These are phyloP conservation scores for Ganoderma meredithae DNA, from an alignment of 1,284 basidiomycete species.

Conservation along the genomic window DNA sequence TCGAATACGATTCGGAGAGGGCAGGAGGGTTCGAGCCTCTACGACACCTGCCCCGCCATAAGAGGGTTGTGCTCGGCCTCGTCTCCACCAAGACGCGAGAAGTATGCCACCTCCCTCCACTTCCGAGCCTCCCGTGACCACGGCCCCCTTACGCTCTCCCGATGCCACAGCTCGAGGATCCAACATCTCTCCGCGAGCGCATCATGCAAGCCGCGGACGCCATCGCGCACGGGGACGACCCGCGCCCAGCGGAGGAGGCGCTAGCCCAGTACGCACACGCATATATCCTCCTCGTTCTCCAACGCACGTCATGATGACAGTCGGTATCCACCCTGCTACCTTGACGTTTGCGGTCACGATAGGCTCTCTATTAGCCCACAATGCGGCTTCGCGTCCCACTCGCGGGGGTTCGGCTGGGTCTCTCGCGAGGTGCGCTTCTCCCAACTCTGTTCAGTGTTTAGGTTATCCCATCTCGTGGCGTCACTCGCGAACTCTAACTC, in stretches of 20 bases:
- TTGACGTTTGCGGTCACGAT: neutral
- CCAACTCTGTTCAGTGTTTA: neutral
- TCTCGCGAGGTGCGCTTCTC: constrained; percentile 55
- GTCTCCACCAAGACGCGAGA: constrained; percentile 65
- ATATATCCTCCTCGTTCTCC: neutral
- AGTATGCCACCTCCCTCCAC: neutral
- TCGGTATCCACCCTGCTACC: neutral
- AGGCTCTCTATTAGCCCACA: constrained; percentile 76
- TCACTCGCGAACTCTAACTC: neutral
- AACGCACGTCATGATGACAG: neutral
- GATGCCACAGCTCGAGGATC: constrained; percentile 59
- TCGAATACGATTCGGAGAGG: constrained; percentile 79
- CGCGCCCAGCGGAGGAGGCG: constrained; percentile 58
- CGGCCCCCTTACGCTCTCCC: neutral
- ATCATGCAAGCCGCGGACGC: constrained; percentile 69
- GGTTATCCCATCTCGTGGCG: neutral
- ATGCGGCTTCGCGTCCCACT: constrained; percentile 75
- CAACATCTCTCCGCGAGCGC: constrained; percentile 59
- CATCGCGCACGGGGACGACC: constrained; percentile 56
- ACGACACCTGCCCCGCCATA: constrained; percentile 67
- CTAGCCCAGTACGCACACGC: constrained; percentile 57
- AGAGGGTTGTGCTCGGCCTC: constrained; percentile 74
- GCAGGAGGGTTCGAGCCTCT: constrained; percentile 74
- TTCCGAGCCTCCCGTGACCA: neutral
- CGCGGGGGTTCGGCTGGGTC: constrained; percentile 62